Evolutionary conservation across 352 stramenopile genomes (phyloP).

Genomic region (Phytophthora pseudosyringae): DNA sequence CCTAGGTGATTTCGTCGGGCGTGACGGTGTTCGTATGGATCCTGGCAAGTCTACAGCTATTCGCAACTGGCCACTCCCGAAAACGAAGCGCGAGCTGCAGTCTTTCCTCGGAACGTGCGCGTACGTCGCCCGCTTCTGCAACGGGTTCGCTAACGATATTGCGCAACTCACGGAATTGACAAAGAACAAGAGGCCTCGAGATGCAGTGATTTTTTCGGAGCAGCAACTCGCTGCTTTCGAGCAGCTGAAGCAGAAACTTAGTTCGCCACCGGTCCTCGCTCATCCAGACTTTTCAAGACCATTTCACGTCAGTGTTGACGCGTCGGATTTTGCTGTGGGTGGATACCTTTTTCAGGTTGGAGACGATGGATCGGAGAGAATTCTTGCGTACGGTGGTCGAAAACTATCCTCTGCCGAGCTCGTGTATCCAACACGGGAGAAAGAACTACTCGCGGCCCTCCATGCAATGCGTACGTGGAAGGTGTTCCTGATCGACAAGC

Average conservation of each 20-base stretch:
- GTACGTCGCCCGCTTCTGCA: background rate
- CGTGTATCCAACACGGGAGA: background rate
- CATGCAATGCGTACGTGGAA: slow-evolving; percentile 12
- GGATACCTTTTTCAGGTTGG: background rate
- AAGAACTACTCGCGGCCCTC: background rate
- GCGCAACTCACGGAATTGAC: background rate
- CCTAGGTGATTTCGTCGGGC: background rate
- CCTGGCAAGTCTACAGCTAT: background rate
- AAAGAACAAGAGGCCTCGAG: background rate
- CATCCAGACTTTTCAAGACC: background rate
- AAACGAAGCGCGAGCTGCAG: background rate
- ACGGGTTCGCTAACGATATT: background rate
- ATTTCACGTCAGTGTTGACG: background rate
- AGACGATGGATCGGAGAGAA: background rate
- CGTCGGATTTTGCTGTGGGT: background rate
- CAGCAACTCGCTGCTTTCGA: background rate
- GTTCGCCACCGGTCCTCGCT: background rate
- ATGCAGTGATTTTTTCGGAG: background rate
- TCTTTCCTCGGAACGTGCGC: background rate
- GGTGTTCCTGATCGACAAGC: slow-evolving; percentile 1
- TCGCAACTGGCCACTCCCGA: background rate
- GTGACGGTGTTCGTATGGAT: background rate
- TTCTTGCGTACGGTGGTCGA: background rate
- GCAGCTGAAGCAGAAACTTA: background rate
- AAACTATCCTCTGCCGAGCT: background rate